Evolutionary conservation across 768 basidiomycete genomes (phyloP).

Genomic region (Mrakia frigida): DNA sequence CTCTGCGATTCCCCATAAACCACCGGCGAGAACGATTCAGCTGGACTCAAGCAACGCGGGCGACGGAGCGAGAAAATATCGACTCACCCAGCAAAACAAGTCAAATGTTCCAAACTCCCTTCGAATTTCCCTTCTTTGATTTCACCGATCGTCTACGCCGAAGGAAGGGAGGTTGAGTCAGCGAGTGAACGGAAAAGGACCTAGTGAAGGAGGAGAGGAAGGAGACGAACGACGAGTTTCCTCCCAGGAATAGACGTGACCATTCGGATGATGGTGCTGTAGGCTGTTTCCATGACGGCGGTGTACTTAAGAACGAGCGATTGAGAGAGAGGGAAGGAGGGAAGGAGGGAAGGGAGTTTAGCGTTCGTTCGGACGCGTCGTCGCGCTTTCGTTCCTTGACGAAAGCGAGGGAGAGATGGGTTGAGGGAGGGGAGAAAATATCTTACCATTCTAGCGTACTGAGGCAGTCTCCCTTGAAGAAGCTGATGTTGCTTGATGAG

Average conservation of each 20-base stretch:
- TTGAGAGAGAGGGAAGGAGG: neutral
- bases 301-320: constrained; percentile 36
- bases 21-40: too few species aligned
- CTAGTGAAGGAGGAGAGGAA: neutral
- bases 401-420: too few species aligned
- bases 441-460: constrained; percentile 41
- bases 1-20: constrained; percentile 35
- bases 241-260: constrained; percentile 41
- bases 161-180: constrained; percentile 34
- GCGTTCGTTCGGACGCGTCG: too few species aligned
- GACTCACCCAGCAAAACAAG: constrained; percentile 36
- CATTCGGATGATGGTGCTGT: constrained; percentile 40
- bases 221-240: constrained; percentile 32
- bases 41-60: too few species aligned
- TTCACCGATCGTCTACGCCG: constrained; percentile 18
- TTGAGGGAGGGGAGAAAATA: too few species aligned
- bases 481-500: constrained; percentile 49
- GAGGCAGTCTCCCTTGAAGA: constrained; percentile 37
- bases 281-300: constrained; percentile 42
- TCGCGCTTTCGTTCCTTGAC: too few species aligned
- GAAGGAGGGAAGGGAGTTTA: neutral
- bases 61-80: neutral
- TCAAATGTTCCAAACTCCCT: constrained; percentile 10
- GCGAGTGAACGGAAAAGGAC: constrained; percentile 8
- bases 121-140: constrained; percentile 26